Evolutionary conservation across 768 basidiomycete species (phyloP).

Genomic region (Suillus tomentosus): DNA sequence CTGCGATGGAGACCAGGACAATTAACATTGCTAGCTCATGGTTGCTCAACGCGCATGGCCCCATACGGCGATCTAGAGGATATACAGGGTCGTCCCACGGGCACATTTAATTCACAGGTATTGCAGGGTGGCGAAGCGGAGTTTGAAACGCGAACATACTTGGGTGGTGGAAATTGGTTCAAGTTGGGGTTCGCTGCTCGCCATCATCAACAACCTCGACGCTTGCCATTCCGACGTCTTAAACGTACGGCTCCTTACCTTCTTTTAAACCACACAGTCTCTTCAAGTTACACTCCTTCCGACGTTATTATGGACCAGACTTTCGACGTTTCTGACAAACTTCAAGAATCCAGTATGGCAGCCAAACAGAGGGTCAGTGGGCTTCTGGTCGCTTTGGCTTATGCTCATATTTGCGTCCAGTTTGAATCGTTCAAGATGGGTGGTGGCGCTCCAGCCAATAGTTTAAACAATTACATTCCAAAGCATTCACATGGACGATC

Average conservation of each 20-base stretch:
- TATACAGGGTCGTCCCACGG: neutral
- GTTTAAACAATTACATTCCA: constrained; percentile 40
- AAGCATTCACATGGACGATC: constrained; percentile 42
- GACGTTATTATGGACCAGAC: constrained; percentile 41
- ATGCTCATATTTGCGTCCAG: constrained; percentile 36
- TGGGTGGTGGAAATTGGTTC: constrained; percentile 15
- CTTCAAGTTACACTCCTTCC: constrained; percentile 38
- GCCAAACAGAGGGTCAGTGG: constrained; percentile 45
- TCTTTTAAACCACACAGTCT: constrained; percentile 39
- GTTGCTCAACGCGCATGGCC: neutral
- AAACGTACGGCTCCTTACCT: constrained; percentile 35
- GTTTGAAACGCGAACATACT: constrained; percentile 23
- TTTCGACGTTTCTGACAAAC: constrained; percentile 27
- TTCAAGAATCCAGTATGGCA: constrained; percentile 33
- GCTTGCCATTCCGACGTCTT: constrained; percentile 21
- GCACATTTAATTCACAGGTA: constrained; percentile 1
- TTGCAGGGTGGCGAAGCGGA: constrained; percentile 21
- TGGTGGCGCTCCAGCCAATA: constrained; percentile 35
- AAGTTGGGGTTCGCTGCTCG: constrained; percentile 26
- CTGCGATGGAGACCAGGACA: neutral
- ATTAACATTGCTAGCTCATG: neutral
- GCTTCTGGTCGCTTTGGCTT: neutral
- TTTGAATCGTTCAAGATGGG: constrained; percentile 78
- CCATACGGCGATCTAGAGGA: neutral
- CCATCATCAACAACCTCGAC: constrained; percentile 25